Evolutionary conservation across 164 flowering plant genomes (phyloP).

Genomic region (Tetrastigma voinierianum): DNA sequence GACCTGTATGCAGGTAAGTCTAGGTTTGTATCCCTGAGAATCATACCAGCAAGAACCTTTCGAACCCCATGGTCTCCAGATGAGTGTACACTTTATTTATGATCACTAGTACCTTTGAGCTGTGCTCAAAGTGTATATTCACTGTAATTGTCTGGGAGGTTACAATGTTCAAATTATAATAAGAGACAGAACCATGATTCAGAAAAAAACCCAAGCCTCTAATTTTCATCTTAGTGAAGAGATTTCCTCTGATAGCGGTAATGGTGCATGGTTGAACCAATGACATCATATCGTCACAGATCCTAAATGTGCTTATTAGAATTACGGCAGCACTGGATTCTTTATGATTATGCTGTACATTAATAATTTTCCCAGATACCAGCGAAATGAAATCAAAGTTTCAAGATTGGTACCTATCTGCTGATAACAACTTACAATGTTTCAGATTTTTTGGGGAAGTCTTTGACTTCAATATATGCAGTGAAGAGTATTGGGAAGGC

Average conservation of each 20-base stretch:
- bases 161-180: conserved; percentile 43
- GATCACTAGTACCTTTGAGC: conserved; percentile 40
- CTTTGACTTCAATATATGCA: conserved; percentile 27
- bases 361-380: conserved; percentile 71
- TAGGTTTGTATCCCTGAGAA: conserved; percentile 62
- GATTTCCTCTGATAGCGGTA: conserved; percentile 4
- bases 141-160: conserved; percentile 50
- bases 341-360: conserved; percentile 49
- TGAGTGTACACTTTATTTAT: conserved; percentile 52
- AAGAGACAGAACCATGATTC: conserved; percentile 1
- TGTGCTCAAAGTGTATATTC: conserved; percentile 38
- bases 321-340: conserved; percentile 54
- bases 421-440: conserved; percentile 54
- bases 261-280: conserved; percentile 3
- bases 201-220: conserved; percentile 1
- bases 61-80: conserved; percentile 43
- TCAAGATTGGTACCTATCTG: conserved; percentile 64
- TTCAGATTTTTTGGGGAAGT: conserved; percentile 46
- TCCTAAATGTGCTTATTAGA: conserved; percentile 29
- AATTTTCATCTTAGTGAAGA: conserved; percentile 2
- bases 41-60: conserved; percentile 50
- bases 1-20: conserved; percentile 55
- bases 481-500: conserved; percentile 23
- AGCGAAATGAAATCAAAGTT: conserved; percentile 40
- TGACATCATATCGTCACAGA: conserved; percentile 2